Conservation (phyloP, 2,329 filamentous ascomycete species). For the Fusarium sambucinum region DNA sequence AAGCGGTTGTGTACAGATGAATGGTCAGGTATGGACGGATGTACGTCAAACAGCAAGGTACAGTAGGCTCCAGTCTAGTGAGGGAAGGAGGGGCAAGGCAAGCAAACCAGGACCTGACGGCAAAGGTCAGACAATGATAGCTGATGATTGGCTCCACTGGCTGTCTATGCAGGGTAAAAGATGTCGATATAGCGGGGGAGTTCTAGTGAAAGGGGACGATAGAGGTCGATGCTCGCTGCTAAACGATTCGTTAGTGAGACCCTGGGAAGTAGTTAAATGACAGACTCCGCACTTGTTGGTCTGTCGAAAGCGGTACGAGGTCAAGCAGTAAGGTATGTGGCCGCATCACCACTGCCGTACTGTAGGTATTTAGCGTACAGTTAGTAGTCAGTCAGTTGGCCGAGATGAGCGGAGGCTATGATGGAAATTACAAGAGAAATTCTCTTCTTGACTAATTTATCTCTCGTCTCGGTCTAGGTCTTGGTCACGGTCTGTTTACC, state of each 20-base stretch:
- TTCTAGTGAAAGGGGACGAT: constrained; percentile 14
- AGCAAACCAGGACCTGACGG: constrained; percentile 25
- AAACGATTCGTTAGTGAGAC: constrained; percentile 22
- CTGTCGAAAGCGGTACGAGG: constrained; percentile 23
- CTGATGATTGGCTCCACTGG: constrained; percentile 23
- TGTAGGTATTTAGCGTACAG: neutral
- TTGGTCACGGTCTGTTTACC: neutral
- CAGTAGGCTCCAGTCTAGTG: constrained; percentile 13
- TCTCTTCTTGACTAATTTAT: neutral
- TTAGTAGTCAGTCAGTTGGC: constrained; percentile 9
- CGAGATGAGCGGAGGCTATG: constrained; percentile 3
- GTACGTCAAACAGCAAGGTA: constrained; percentile 26
- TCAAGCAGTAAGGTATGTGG: constrained; percentile 12
- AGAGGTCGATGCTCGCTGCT: constrained; percentile 15
- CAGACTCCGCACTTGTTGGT: constrained; percentile 4
- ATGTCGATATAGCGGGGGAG: constrained; percentile 27
- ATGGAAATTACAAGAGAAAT: constrained; percentile 10
- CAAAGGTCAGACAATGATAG: constrained; percentile 10
- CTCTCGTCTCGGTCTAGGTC: neutral
- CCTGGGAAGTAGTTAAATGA: constrained; percentile 23
- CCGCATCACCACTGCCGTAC: constrained; percentile 20
- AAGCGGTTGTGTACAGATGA: constrained; percentile 22
- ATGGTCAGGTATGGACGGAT: constrained; percentile 6
- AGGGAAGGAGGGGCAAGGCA: constrained; percentile 45
- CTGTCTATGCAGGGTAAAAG: constrained; percentile 21